Base-by-base conservation (phyloP, 2,329 filamentous ascomycete species). In the Akanthomyces muscarius region DNA sequence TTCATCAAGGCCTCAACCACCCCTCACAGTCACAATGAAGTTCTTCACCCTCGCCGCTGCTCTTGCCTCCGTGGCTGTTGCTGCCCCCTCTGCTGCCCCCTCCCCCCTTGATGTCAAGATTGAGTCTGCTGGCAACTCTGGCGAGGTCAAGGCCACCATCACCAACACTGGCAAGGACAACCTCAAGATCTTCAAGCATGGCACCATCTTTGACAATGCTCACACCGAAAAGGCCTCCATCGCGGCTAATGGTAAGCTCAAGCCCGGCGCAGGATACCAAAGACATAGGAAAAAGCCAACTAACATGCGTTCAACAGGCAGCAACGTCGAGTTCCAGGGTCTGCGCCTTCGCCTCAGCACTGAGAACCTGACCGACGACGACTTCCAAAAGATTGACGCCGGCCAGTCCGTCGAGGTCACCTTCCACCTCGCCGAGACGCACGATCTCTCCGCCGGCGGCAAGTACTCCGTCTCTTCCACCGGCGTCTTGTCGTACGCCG, bases 401-500 rank as follows among this genome's bases (percentile, higher is more conserved):
- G 79, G 79, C 55, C 72, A 83, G 71, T 80, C 81, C 10, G 76
- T 86, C 65, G 78, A 81, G 67, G 74, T 81, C 38, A 78, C 77
- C 47, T 83, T 86, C 63, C 82, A 86, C 67, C 76, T 84, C 38
- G 84, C 82, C 41, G 77, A 84, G 70, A 77, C 82, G 2, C 83
- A 86, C 71, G 80, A 85, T 66, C 77, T 81, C 57, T 75, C 74
- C 53, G 65, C 72, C 7, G 81, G 82, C 57, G 86, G 86, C 63
- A 75, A 77, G 57, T 86, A 86, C 69, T 81, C 81, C 61, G 72
- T 90, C 55, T 77, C 80, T 61, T 79, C 85, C 5, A 74, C 75
- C 5, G 88, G 88, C 6, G 77, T 79, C 13, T 78, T 89, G 50
- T 81, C 84, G 10, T 82, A 81, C 62, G 83, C 86, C 36, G 76